These are phyloP conservation scores for Thalassiosira livingstoniorum DNA, from an alignment of 352 stramenopile species.

Conservation along the genomic window DNA sequence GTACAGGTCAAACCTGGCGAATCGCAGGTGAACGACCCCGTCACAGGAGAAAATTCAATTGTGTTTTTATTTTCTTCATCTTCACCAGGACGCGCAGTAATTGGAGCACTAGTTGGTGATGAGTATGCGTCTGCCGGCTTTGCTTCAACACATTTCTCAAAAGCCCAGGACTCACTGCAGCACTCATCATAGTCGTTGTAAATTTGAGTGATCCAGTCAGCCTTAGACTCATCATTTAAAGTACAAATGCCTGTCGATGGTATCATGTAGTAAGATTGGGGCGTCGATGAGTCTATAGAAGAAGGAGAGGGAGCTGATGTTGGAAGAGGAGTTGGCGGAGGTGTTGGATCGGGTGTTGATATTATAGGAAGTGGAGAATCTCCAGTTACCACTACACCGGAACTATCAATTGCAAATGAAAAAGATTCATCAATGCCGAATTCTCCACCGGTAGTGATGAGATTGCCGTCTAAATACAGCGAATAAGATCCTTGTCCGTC, in stretches of 20 bases:
- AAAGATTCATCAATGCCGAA: constrained; percentile 16
- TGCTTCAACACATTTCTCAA: constrained; percentile 17
- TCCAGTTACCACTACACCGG: constrained; percentile 1
- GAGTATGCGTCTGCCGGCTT: not conserved
- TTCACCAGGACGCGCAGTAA: not conserved
- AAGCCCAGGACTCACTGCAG: constrained; percentile 25
- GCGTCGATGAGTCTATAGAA: not conserved
- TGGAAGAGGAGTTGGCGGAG: not conserved
- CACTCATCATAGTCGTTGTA: constrained; percentile 26
- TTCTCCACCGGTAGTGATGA: constrained; percentile 20
- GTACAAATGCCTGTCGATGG: constrained; percentile 29
- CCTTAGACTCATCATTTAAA: constrained; percentile 7
- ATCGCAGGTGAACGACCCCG: constrained; percentile 33
- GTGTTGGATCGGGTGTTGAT: not conserved
- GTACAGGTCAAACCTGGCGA: constrained; percentile 34
- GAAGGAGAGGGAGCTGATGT: not conserved
- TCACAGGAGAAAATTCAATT: constrained; percentile 40
- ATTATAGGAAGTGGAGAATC: too few species aligned
- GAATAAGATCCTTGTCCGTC: constrained; percentile 28
- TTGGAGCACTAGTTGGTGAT: not conserved
- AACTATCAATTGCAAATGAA: constrained; percentile 18
- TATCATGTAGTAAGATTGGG: constrained; percentile 13
- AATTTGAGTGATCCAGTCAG: constrained; percentile 12
- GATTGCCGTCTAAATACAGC: constrained; percentile 29
- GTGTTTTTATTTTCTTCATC: not conserved